These are phyloP conservation scores for Pisolithus thermaeus DNA, from an alignment of 1,284 basidiomycete species.

Conservation along the genomic window DNA sequence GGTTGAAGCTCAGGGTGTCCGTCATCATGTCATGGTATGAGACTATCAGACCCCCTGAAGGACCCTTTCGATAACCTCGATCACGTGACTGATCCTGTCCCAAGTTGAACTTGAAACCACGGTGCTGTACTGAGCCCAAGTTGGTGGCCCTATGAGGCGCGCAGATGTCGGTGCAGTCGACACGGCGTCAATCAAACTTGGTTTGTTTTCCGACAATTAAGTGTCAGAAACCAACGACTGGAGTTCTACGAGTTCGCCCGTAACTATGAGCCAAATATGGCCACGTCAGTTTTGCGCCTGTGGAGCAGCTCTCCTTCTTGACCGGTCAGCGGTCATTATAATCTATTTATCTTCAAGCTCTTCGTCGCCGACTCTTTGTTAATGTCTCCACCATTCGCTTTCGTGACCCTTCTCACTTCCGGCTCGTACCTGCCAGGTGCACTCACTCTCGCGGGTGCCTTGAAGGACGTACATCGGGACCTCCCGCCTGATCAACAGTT, in stretches of 20 bases:
- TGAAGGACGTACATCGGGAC: constrained; percentile 70
- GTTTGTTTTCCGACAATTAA: too few relatives aligned
- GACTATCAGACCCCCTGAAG: neutral
- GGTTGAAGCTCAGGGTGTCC: constrained; percentile 33
- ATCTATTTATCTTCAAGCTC: constrained; percentile 8
- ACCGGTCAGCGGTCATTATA: neutral
- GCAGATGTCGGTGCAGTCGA: too few relatives aligned
- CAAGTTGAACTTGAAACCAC: too few relatives aligned
- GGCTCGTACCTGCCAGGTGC: constrained; percentile 91
- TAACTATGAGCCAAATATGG: too few relatives aligned
- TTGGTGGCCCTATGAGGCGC: too few relatives aligned
- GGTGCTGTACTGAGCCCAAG: too few relatives aligned
- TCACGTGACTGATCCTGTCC: neutral
- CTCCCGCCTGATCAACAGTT: constrained; percentile 52
- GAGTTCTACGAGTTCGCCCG: too few relatives aligned
- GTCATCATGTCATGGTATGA: neutral
- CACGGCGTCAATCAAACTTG: too few relatives aligned
- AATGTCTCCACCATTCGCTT: constrained; percentile 69
- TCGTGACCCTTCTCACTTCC: constrained; percentile 87
- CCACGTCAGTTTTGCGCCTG: too few relatives aligned
- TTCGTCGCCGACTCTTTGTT: neutral
- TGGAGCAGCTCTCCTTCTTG: too few relatives aligned
- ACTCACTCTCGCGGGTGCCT: constrained; percentile 78
- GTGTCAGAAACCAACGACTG: too few relatives aligned
- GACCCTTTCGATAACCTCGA: constrained; percentile 3